phyloP scores from a whole-genome alignment of 495 filamentous ascomycete species.

The Podospora pseudocomata region DNA sequence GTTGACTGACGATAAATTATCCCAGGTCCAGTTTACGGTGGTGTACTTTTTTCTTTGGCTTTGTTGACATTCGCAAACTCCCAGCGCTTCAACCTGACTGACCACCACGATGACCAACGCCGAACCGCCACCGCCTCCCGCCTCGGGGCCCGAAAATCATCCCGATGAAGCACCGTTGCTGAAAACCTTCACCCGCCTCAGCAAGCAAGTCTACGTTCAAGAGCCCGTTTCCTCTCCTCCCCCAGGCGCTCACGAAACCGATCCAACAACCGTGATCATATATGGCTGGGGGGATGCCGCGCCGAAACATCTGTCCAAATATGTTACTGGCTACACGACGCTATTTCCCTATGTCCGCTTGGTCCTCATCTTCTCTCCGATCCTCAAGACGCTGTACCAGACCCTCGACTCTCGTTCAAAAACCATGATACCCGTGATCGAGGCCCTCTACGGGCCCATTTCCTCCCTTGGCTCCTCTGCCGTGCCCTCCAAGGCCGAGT shows the following conservation, averaged over 20 bases:
- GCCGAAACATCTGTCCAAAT: slow-evolving; percentile 53
- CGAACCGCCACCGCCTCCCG: background rate
- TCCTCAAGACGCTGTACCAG: slow-evolving; percentile 42
- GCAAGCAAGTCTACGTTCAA: slow-evolving; percentile 38
- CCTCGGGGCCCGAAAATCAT: background rate
- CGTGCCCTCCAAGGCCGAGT: background rate
- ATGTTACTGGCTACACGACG: slow-evolving; percentile 49
- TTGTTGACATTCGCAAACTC: background rate
- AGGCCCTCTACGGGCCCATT: slow-evolving; percentile 37
- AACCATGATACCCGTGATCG: slow-evolving; percentile 50
- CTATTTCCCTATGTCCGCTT: slow-evolving; percentile 47
- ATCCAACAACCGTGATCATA: slow-evolving; percentile 43
- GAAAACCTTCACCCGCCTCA: slow-evolving; percentile 37
- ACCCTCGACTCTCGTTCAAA: slow-evolving; percentile 40
- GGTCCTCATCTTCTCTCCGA: slow-evolving; percentile 48
- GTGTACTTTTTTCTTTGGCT: background rate
- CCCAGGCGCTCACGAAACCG: slow-evolving; percentile 13
- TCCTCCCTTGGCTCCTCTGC: background rate
- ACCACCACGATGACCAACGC: background rate
- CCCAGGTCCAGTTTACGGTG: background rate
- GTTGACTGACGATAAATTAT: background rate
- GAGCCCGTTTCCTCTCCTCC: slow-evolving; percentile 14
- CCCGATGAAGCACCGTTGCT: slow-evolving; percentile 10
- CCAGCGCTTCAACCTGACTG: background rate
- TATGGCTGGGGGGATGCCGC: slow-evolving; percentile 56